Base-by-base conservation (phyloP, 164 flowering plant species). In the Warburgia ugandensis region DNA sequence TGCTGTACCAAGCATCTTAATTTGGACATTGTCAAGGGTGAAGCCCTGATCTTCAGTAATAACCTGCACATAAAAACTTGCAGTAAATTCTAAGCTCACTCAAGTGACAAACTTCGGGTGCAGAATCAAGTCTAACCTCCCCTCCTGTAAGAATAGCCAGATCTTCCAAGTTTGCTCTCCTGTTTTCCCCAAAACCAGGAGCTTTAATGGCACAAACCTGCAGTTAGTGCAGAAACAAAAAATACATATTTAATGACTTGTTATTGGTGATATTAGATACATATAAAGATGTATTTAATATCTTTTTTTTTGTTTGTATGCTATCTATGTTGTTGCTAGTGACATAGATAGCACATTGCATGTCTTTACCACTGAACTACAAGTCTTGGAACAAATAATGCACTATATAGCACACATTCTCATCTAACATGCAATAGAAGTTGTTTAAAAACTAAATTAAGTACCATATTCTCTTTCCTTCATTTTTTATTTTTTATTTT, bases 131-230 rank as follows among this genome's bases (percentile, higher is more conserved):
- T 45, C 56, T 69, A 32, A 87, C 96, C 94, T 87, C 86, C 59
- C 80, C 94, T 33, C 96, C 96, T 25, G 86, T 88, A 47, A 88
- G 75, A 56, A 82, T 58, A 39, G 94, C 86, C 48, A 88, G 79
- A 71, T 88, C 96, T 43, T 82, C 84, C 47, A 88, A 64, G 63
- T 75, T 80, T 25, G 84, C 86, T 65, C 70, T 75, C 67, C 88
- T 80, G 54, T 67, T 88, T 26, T 88, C 94, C 50, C 96, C 96
- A 76, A 88, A 88, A 52, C 96, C 91, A 60, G 96, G 96, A 70
- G 96, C 76, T 66, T 88, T 88, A 28, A 88, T 68, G 45, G 96
- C 94, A 76, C 91, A 84, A 30, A 84, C 88, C 90, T 87, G 52
- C 38, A 54, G 11, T 33, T 21, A 54, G 28, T 22, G 48, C 13